Evolutionary conservation across 2,329 filamentous ascomycete species (phyloP), one percentile per base, ranked within the genome.

Genomic region (Epicoccum nigrum): DNA sequence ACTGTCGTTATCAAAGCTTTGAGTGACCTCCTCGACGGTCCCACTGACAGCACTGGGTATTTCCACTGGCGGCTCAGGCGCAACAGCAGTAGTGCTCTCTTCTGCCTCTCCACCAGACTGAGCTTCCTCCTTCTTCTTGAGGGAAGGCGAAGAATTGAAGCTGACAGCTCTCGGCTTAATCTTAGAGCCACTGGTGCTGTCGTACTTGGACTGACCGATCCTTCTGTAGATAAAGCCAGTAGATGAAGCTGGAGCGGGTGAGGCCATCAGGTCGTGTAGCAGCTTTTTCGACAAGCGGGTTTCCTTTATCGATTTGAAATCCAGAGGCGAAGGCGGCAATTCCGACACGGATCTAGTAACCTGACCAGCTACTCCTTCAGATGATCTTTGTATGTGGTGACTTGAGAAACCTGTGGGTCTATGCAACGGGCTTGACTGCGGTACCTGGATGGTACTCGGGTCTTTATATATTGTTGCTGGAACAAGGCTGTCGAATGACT

Each of bases 191-290:
- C 48, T 51, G 23, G 21, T 46, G 4, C 38, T 32, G 4, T 42
- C 57, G 4, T 38, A 15, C 27, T 56, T 63, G 7, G 53, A 23
- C 16, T 51, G 43, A 19, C 54, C 56, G 3, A 62, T 25, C 53
- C 60, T 70, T 19, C 61, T 60, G 44, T 69, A 69, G 5, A 39
- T 31, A 38, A 70, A 69, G 4, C 67, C 65, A 13, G 50, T 63
- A 1, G 68, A 69, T 9, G 65, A 64, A 13, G 49, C 56, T 7
- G 51, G 57, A 8, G 49, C 57, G 11, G 64, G 64, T 11, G 67
- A 68, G 9, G 67, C 58, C 4, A 65, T 45, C 17, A 57, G 41
- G 30, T 61, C 21, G 23, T 65, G 58, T 8, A 41, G 46, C 31
- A 46, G 15, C 12, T 43, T 45, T 8, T 27, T 30, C 9, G 19